Evolutionary conservation across 495 filamentous ascomycete species (phyloP).

Genomic region (Penicillium samsonianum): DNA sequence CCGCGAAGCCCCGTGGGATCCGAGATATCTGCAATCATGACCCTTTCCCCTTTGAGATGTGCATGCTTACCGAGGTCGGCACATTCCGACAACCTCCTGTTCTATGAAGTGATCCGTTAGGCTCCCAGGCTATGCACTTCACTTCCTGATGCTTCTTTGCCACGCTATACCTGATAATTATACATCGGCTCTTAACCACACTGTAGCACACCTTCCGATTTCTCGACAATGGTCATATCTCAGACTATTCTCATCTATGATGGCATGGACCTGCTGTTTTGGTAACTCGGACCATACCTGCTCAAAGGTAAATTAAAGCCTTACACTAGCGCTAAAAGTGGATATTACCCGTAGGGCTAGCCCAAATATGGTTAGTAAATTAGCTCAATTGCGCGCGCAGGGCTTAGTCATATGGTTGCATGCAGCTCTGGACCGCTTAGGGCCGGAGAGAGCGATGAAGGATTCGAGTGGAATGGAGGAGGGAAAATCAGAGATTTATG

Average conservation of each 20-base stretch:
- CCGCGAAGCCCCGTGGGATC: background rate
- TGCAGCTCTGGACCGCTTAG: background rate
- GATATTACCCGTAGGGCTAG: conserved; percentile 16
- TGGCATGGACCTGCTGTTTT: background rate
- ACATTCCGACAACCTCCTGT: background rate
- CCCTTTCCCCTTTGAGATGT: background rate
- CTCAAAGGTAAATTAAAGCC: background rate
- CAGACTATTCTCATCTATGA: background rate
- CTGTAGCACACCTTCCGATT: background rate
- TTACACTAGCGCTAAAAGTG: conserved; percentile 1
- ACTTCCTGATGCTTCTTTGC: too few species aligned
- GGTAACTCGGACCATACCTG: background rate
- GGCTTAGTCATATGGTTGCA: conserved; percentile 3
- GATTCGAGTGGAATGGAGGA: background rate
- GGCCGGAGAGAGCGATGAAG: background rate
- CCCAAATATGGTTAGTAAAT: conserved; percentile 28
- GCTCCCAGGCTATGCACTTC: background rate
- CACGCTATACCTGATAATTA: background rate
- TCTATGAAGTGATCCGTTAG: background rate
- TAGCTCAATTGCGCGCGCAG: conserved; percentile 36
- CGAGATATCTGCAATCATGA: background rate
- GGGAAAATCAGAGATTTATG: background rate
- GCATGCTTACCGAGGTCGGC: background rate
- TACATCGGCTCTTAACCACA: background rate
- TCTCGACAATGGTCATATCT: background rate